Conservation (phyloP, 352 stramenopile genomes). For the Phytophthora citricola region DNA sequence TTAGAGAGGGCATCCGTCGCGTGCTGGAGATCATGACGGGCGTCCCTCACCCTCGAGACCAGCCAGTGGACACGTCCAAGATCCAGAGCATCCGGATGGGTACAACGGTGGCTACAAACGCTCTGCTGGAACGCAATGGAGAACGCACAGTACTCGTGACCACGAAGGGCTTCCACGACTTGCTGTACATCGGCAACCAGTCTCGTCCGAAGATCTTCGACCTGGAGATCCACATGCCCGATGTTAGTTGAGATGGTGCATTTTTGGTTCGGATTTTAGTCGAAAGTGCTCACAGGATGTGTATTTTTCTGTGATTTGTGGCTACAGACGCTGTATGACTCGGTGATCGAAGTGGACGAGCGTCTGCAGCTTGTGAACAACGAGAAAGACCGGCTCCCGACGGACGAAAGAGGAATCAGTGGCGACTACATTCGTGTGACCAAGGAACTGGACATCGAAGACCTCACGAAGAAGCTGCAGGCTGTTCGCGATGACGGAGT, state of each 20-base stretch:
- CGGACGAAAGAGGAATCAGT: constrained; percentile 85
- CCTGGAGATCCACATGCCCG: constrained; percentile 93
- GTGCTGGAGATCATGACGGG: constrained; percentile 95
- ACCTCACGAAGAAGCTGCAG: constrained; percentile 87
- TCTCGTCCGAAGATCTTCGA: constrained; percentile 98
- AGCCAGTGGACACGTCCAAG: constrained; percentile 85
- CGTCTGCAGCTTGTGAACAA: constrained; percentile 93
- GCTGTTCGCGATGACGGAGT: constrained; percentile 86
- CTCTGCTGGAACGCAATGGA: constrained; percentile 96
- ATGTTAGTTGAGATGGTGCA: constrained; percentile 48
- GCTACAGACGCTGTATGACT: constrained; percentile 94
- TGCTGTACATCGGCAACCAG: constrained; percentile 99
- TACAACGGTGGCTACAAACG: constrained; percentile 99
- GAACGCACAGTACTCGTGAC: constrained; percentile 95
- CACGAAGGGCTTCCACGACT: constrained; percentile 95
- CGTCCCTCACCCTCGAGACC: constrained; percentile 81
- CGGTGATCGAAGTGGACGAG: constrained; percentile 97
- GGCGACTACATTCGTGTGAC: constrained; percentile 91
- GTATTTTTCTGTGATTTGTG: constrained; percentile 7
- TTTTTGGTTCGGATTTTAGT: constrained; percentile 3
- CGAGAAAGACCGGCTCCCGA: constrained; percentile 54
- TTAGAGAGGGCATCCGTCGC: constrained; percentile 92
- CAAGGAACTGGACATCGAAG: constrained; percentile 80
- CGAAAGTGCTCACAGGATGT: constrained; percentile 1
- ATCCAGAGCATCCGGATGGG: constrained; percentile 99